Conservation (phyloP, 2,329 filamentous ascomycete species). For the Hypocrella siamensis region DNA sequence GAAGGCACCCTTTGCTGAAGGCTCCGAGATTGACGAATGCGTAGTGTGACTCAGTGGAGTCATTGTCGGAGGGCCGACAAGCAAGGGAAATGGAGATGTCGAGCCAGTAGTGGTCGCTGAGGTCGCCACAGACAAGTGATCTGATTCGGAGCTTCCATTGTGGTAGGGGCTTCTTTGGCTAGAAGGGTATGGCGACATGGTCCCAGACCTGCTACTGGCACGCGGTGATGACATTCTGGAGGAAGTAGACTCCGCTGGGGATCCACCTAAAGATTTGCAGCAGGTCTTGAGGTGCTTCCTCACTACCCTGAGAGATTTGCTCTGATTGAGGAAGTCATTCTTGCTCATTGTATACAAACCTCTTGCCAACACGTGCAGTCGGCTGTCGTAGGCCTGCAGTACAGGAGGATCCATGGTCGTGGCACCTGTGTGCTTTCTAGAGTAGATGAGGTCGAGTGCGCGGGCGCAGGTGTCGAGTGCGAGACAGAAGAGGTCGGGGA, state of each 20-base stretch:
- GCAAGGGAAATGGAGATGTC: too few species aligned
- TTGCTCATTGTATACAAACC: constrained; percentile 13
- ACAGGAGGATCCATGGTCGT: constrained; percentile 8
- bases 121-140: too few species aligned
- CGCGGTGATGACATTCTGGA: background rate
- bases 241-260: background rate
- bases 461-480: constrained; percentile 16
- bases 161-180: too few species aligned
- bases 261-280: background rate
- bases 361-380: constrained; percentile 8
- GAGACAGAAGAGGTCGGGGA: constrained; percentile 13
- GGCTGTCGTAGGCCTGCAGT: constrained; percentile 6
- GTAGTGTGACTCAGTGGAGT: too few species aligned
- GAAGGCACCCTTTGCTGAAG: too few species aligned
- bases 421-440: constrained; percentile 5
- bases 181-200: background rate
- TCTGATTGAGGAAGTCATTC: constrained; percentile 12
- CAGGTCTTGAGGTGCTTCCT: constrained; percentile 9
- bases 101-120: too few species aligned
- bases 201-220: background rate
- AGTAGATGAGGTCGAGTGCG: constrained; percentile 11
- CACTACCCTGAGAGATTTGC: constrained; percentile 8
- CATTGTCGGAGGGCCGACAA: too few species aligned
- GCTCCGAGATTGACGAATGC: too few species aligned
- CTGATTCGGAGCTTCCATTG: too few species aligned